These are phyloP conservation scores for Scutellaria baicalensis DNA, from an alignment of 257 asterid genomes.

Conservation along the genomic window DNA sequence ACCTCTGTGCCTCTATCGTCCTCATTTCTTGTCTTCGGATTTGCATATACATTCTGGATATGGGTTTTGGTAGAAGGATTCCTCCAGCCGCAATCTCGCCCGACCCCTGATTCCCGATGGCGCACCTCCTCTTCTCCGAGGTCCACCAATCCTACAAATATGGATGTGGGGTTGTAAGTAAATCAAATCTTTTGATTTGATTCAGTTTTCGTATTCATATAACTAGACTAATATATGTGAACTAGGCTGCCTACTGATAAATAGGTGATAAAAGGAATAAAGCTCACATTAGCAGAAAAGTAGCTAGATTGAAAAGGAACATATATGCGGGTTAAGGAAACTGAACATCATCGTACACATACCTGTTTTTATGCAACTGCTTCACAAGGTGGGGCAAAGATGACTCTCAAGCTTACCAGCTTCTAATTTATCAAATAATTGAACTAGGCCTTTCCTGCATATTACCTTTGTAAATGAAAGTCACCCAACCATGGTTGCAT, in stretches of 20 bases:
- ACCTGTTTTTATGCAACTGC: constrained; percentile 75
- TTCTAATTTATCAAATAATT: constrained; percentile 66
- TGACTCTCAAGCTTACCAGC: constrained; percentile 49
- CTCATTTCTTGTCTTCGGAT: constrained; percentile 12
- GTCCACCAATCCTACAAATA: constrained; percentile 64
- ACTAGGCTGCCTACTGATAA: neutral
- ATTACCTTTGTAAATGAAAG: constrained; percentile 13
- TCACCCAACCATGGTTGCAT: neutral
- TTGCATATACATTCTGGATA: constrained; percentile 83
- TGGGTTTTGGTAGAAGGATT: constrained; percentile 87
- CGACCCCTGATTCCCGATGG: constrained; percentile 85
- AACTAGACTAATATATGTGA: no score
- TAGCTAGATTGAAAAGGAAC: neutral
- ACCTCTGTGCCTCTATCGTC: no score
- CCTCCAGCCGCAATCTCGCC: constrained; percentile 68
- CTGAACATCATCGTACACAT: neutral
- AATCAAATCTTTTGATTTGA: no score
- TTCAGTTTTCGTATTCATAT: no score
- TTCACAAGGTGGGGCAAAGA: constrained; percentile 49
- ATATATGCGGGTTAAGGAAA: neutral
- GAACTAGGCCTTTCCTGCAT: constrained; percentile 81
- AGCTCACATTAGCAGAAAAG: neutral
- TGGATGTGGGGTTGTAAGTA: neutral
- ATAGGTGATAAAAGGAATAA: neutral
- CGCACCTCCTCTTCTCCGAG: constrained; percentile 66